Conservation (phyloP, 2,329 filamentous ascomycete species). For the Fusarium floridanum region DNA sequence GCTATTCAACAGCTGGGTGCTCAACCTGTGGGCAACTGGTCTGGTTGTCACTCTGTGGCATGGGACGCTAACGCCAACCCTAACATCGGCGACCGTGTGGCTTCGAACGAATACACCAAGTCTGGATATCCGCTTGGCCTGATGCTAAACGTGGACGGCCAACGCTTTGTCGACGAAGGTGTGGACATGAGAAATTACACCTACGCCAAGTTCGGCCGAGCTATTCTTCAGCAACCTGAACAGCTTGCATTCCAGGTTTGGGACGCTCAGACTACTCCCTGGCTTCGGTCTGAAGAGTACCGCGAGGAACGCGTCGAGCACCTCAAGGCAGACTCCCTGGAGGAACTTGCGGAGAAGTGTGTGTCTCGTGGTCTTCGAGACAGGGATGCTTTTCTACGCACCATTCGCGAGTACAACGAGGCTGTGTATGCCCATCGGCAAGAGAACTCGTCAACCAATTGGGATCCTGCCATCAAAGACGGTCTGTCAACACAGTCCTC, state of each 20-base stretch:
- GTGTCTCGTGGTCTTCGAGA: slow-evolving; percentile 60
- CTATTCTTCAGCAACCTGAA: slow-evolving; percentile 70
- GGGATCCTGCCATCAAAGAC: slow-evolving; percentile 72
- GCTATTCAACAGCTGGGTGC: slow-evolving; percentile 66
- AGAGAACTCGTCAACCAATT: slow-evolving; percentile 61
- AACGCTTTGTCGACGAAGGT: slow-evolving; percentile 76
- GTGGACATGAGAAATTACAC: slow-evolving; percentile 75
- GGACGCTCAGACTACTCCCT: slow-evolving; percentile 65
- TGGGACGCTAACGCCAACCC: slow-evolving; percentile 74
- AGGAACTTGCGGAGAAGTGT: slow-evolving; percentile 68
- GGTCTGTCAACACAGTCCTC: slow-evolving; percentile 71
- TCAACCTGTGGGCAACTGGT: slow-evolving; percentile 68
- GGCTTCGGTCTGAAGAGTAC: slow-evolving; percentile 74
- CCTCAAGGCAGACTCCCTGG: slow-evolving; percentile 63
- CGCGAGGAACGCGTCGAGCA: slow-evolving; percentile 67
- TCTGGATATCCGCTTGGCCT: slow-evolving; percentile 76
- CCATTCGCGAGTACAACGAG: slow-evolving; percentile 68
- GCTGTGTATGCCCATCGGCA: slow-evolving; percentile 63
- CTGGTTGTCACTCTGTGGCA: slow-evolving; percentile 73
- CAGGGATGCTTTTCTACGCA: slow-evolving; percentile 61
- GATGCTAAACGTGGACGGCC: slow-evolving; percentile 71
- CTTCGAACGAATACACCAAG: slow-evolving; percentile 77
- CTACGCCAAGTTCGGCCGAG: slow-evolving; percentile 74
- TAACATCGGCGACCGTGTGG: slow-evolving; percentile 66
- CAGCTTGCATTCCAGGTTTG: slow-evolving; percentile 74